These are phyloP conservation scores for Tetrahymena thermophila DNA, from an alignment of 73 alveolate genomes.

Conservation along the genomic window DNA sequence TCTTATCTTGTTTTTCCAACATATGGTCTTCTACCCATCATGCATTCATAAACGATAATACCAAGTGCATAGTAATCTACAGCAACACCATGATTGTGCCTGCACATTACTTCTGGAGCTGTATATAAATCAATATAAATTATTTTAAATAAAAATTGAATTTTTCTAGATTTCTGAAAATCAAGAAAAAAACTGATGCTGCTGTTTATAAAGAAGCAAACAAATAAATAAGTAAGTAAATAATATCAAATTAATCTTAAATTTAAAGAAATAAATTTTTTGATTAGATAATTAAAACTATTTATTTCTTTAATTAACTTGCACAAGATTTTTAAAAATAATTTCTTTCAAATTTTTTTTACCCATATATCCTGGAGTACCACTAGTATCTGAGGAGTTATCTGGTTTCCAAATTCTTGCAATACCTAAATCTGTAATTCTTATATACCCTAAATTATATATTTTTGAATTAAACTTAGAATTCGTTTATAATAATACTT, in stretches of 20 bases:
- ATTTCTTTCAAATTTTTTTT: neutral
- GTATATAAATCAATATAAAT: neutral
- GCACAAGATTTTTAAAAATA: neutral
- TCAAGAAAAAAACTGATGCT: too few species aligned
- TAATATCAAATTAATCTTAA: too few species aligned
- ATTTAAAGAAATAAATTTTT: too few species aligned
- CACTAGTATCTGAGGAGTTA: conserved; percentile 52
- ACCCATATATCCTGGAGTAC: conserved; percentile 57
- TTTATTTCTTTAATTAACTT: too few species aligned
- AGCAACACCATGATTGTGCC: conserved; percentile 73
- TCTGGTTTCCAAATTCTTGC: conserved; percentile 50
- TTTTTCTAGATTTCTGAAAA: too few species aligned
- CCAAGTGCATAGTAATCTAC: conserved; percentile 80
- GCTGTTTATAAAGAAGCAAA: too few species aligned
- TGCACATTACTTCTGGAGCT: conserved; percentile 81
- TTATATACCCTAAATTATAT: conserved; percentile 25
- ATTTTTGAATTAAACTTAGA: neutral
- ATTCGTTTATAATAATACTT: conserved; percentile 2
- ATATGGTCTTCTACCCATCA: conserved; percentile 73
- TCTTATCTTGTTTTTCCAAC: conserved; percentile 78
- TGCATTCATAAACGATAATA: conserved; percentile 68
- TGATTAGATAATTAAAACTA: too few species aligned
- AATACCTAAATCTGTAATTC: conserved; percentile 60
- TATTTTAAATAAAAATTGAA: too few species aligned
- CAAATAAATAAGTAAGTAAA: too few species aligned